phyloP scores from a whole-genome alignment of 179 eudicot genomes.

The Beta macrorhiza region DNA sequence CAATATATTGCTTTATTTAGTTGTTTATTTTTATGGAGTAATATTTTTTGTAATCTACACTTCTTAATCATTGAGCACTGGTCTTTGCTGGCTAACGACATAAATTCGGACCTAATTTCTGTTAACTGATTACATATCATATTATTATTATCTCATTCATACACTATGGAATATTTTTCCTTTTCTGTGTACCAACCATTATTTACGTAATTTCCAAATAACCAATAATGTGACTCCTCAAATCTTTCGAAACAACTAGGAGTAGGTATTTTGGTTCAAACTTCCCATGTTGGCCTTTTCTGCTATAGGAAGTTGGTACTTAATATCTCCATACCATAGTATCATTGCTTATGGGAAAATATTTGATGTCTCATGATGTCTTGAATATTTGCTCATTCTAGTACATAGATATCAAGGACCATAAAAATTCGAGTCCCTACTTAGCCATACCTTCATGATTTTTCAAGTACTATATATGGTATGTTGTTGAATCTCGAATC shows the following conservation, averaged over 20 bases:
- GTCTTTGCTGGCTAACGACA: background rate
- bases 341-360: constrained; percentile 12
- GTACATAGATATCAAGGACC: constrained; percentile 11
- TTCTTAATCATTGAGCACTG: background rate
- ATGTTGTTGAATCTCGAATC: no score
- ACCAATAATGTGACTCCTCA: background rate
- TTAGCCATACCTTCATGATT: background rate
- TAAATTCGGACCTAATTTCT: background rate
- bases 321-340: constrained; percentile 2
- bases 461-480: no score
- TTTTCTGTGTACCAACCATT: background rate
- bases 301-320: constrained; percentile 1
- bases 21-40: background rate
- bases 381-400: constrained; percentile 6
- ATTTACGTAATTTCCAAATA: background rate
- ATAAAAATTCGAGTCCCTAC: constrained; percentile 7
- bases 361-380: constrained; percentile 8
- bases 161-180: background rate
- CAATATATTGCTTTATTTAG: background rate
- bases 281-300: background rate
- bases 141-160: background rate
- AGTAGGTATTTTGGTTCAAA: background rate
- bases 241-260: background rate
- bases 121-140: no score
- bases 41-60: background rate